These are phyloP conservation scores for Neurospora sp. DNA, from an alignment of 495 filamentous ascomycete species.

Conservation along the genomic window DNA sequence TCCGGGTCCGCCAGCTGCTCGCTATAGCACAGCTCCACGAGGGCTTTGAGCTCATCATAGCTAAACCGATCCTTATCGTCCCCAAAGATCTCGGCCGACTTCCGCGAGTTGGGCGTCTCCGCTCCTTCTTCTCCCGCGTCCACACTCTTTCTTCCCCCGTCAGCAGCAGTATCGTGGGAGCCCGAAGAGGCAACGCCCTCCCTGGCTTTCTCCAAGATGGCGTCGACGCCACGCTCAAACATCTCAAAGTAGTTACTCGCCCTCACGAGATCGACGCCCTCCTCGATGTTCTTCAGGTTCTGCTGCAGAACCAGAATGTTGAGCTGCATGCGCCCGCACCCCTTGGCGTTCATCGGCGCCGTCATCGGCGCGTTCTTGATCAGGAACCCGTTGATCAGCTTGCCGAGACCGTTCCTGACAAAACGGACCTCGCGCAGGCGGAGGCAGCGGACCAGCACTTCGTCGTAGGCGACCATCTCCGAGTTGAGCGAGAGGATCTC, in stretches of 20 bases:
- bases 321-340: constrained; percentile 71
- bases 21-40: constrained; percentile 80
- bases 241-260: constrained; percentile 71
- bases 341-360: constrained; percentile 44
- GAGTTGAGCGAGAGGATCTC: constrained; percentile 67
- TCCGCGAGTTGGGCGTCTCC: background rate
- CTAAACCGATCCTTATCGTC: constrained; percentile 45
- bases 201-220: constrained; percentile 53
- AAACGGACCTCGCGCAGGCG: constrained; percentile 55
- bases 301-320: constrained; percentile 93
- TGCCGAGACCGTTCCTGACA: constrained; percentile 58
- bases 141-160: constrained; percentile 21
- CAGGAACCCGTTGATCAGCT: constrained; percentile 34
- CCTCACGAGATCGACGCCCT: constrained; percentile 55
- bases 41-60: constrained; percentile 73
- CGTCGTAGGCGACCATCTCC: constrained; percentile 74
- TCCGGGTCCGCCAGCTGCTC: constrained; percentile 63
- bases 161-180: constrained; percentile 4
- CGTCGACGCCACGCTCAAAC: constrained; percentile 68
- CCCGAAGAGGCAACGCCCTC: constrained; percentile 29
- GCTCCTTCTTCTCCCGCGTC: background rate
- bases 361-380: constrained; percentile 32
- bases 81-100: constrained; percentile 13
- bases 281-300: constrained; percentile 84
- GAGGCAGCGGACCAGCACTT: constrained; percentile 62